Evolutionary conservation across 2,329 filamentous ascomycete genomes (phyloP), one percentile per base, ranked within the genome.

Genomic region (Apiospora koreana): DNA sequence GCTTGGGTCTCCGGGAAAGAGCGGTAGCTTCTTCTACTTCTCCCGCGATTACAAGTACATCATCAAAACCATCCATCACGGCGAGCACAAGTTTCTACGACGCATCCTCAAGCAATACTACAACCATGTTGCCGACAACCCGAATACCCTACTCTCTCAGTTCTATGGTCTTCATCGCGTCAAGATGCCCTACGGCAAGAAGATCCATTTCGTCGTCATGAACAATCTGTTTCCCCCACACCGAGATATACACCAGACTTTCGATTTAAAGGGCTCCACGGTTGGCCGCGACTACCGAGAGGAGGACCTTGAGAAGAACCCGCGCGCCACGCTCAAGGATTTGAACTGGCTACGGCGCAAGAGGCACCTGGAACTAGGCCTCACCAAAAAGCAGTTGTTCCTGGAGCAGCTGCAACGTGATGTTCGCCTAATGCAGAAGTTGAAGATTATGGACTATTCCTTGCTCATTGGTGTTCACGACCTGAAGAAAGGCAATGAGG

Each of bases 201-300:
- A 99, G 84, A 98, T 98, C 69, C 96, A 99, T 82, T 99, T 99
- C 76, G 96, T 99, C 71, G 95, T 99, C 79, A 99, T 99, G 96
- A 99, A 99, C 86, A 99, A 99, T 81, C 88, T 99, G 21, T 99
- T 99, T 78, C 96, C 96, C 16, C 95, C 96, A 8, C 96, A 99
- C 83, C 90, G 95, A 75, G 96, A 99, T 80, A 98, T 99, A 72
- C 96, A 99, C 83, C 91, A 94, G 78, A 99, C 95, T 3, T 99
- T 97, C 78, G 96, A 99, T 80, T 82, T 99, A 75, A 99, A 99
- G 83, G 96, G 96, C 10, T 98, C 96, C 8, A 98, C 95, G 0
- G 90, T 98, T 74, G 96, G 96, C 18, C 90, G 96, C 78, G 94
- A 98, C 80, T 95, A 96, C 80, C 92, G 86, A 76, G 96, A 98